Evolutionary conservation across 768 basidiomycete species (phyloP).

Genomic region (Cystofilobasidium capitatum): DNA sequence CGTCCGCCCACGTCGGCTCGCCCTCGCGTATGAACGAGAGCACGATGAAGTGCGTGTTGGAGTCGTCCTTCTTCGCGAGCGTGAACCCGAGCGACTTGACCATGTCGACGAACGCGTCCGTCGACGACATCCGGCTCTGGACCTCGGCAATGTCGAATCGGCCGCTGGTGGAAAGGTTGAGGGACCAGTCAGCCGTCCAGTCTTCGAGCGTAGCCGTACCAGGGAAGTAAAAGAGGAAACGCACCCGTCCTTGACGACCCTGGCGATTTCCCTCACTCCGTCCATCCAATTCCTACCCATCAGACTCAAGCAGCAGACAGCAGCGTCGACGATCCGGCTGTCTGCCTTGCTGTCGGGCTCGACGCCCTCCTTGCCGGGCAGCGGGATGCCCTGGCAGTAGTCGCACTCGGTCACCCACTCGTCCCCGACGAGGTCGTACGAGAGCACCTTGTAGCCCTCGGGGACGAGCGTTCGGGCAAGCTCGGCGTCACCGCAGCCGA

Average conservation of each 20-base stretch:
- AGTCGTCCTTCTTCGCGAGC: constrained; percentile 61
- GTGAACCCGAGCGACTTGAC: constrained; percentile 64
- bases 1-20: constrained; percentile 40
- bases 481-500: constrained; percentile 90
- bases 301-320: constrained; percentile 84
- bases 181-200: neutral
- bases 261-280: constrained; percentile 78
- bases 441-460: constrained; percentile 45
- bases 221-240: constrained; percentile 34
- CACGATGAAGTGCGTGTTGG: constrained; percentile 73
- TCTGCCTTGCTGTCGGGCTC: constrained; percentile 42
- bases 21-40: constrained; percentile 57
- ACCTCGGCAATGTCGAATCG: constrained; percentile 83
- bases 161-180: constrained; percentile 46
- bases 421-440: constrained; percentile 39
- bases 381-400: constrained; percentile 64
- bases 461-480: constrained; percentile 66
- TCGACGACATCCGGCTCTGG: constrained; percentile 63
- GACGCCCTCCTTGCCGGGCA: constrained; percentile 52
- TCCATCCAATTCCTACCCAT: constrained; percentile 97
- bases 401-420: constrained; percentile 80
- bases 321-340: constrained; percentile 78
- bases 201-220: neutral
- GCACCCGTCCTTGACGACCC: constrained; percentile 73
- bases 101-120: constrained; percentile 58